Percentiles rank a stretch among this genome's conserved stretches.
Conservation (phyloP, 768 basidiomycete species). For the Inosperma sp. region DNA sequence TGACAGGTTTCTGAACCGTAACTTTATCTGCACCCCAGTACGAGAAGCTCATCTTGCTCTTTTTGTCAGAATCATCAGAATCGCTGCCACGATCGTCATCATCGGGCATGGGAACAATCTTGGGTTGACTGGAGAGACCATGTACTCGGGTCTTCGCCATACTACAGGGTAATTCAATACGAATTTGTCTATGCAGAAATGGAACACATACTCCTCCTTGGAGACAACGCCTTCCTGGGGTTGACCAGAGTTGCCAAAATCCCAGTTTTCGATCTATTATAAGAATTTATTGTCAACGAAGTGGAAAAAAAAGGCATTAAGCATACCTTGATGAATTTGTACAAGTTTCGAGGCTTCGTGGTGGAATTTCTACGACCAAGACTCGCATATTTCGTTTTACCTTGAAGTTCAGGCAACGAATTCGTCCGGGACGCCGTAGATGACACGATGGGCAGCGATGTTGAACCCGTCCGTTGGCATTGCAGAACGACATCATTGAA, state of each 20-base stretch:
- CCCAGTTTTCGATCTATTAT: constrained; percentile 79
- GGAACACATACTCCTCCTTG: constrained; percentile 78
- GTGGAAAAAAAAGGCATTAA: constrained; percentile 2
- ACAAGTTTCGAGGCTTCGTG: constrained; percentile 84
- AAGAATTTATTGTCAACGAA: constrained; percentile 6
- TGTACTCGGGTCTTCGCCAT: constrained; percentile 68
- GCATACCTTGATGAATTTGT: constrained; percentile 84
- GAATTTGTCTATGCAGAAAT: constrained; percentile 5
- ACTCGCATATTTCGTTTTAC: constrained; percentile 80
- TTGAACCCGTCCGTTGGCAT: constrained; percentile 87
- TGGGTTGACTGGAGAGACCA: constrained; percentile 53
- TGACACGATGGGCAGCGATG: constrained; percentile 72
- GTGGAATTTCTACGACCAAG: constrained; percentile 71
- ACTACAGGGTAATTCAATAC: constrained; percentile 32
- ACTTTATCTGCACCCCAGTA: constrained; percentile 93
- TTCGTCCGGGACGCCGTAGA: constrained; percentile 63
- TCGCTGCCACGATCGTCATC: constrained; percentile 59
- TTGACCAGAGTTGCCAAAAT: constrained; percentile 69
- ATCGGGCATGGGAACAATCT: constrained; percentile 64
- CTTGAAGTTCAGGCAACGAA: constrained; percentile 79
- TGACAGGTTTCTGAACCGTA: constrained; percentile 74
- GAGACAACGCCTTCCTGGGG: constrained; percentile 78
- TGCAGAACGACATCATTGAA: constrained; percentile 95
- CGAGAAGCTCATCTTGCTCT: constrained; percentile 92
- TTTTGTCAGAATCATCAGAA: constrained; percentile 82